Evolutionary conservation across 768 basidiomycete genomes (phyloP).

Genomic region (Pleurotus giganteus): DNA sequence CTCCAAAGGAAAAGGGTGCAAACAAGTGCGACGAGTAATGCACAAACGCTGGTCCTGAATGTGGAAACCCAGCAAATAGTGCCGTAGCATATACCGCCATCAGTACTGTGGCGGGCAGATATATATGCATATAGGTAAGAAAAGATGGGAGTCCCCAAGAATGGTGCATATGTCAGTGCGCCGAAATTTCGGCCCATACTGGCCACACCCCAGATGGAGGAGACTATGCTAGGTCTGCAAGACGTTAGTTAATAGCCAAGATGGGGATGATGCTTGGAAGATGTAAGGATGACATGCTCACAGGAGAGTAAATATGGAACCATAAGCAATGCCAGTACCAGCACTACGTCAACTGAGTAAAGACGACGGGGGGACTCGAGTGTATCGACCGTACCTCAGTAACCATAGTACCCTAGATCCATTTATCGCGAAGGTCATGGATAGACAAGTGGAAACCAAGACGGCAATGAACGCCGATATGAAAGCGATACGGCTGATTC

Average conservation of each 20-base stretch:
- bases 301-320: slow-evolving; percentile 69
- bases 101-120: slow-evolving; percentile 45
- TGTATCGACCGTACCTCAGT: slow-evolving; percentile 50
- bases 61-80: slow-evolving; percentile 64
- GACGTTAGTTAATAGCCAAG: slow-evolving; percentile 4
- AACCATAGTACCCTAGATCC: slow-evolving; percentile 59
- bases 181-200: slow-evolving; percentile 78
- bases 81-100: slow-evolving; percentile 53
- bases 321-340: slow-evolving; percentile 68
- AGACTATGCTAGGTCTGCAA: slow-evolving; percentile 64
- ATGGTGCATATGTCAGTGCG: slow-evolving; percentile 70
- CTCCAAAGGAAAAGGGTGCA: slow-evolving; percentile 55
- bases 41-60: slow-evolving; percentile 49
- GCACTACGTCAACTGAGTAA: slow-evolving; percentile 35
- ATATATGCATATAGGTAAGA: slow-evolving; percentile 80
- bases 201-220: slow-evolving; percentile 68
- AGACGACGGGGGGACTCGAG: not conserved
- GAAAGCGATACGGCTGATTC: slow-evolving; percentile 63
- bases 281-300: slow-evolving; percentile 31
- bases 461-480: slow-evolving; percentile 46
- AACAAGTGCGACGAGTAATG: slow-evolving; percentile 42
- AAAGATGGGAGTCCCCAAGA: slow-evolving; percentile 71
- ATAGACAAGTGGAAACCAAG: slow-evolving; percentile 51
- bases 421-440: slow-evolving; percentile 48
- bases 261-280: not conserved